Conservation (phyloP, 2,329 filamentous ascomycete genomes). For the Aspergillus thermomutatus region DNA sequence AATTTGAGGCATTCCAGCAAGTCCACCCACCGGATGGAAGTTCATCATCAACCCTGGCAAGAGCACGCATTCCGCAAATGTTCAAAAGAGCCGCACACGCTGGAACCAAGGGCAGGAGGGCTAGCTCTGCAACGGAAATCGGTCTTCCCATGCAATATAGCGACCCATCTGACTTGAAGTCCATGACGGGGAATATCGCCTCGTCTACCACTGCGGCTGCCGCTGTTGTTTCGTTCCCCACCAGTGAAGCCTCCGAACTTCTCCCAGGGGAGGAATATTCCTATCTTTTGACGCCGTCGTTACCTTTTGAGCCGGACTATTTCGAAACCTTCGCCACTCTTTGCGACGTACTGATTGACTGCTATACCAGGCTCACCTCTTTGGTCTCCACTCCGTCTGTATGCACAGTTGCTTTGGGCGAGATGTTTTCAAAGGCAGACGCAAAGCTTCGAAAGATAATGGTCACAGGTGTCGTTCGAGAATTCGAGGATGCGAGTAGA, state of each 20-base stretch:
- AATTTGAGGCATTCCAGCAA: slow-evolving; percentile 92
- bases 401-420: slow-evolving; percentile 68
- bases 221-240: slow-evolving; percentile 38
- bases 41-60: slow-evolving; percentile 65
- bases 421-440: slow-evolving; percentile 88
- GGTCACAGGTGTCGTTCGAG: slow-evolving; percentile 78
- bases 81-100: slow-evolving; percentile 64
- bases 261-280: slow-evolving; percentile 83
- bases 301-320: slow-evolving; percentile 96
- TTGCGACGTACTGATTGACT: slow-evolving; percentile 92
- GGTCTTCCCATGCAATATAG: slow-evolving; percentile 51
- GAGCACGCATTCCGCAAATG: slow-evolving; percentile 79
- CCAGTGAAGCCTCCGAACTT: slow-evolving; percentile 57
- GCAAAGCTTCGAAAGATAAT: slow-evolving; percentile 82
- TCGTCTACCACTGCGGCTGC: slow-evolving; percentile 37
- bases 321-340: slow-evolving; percentile 94
- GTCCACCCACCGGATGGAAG: slow-evolving; percentile 75
- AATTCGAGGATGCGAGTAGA: slow-evolving; percentile 87
- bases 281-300: slow-evolving; percentile 80
- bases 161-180: slow-evolving; percentile 48
- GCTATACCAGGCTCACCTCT: slow-evolving; percentile 73
- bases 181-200: slow-evolving; percentile 38
- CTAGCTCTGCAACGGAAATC: slow-evolving; percentile 60
- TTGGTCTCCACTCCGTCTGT: slow-evolving; percentile 73
- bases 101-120: slow-evolving; percentile 56